Conservation (phyloP, 306 rosid genomes). For the Gillenia trifoliata region DNA sequence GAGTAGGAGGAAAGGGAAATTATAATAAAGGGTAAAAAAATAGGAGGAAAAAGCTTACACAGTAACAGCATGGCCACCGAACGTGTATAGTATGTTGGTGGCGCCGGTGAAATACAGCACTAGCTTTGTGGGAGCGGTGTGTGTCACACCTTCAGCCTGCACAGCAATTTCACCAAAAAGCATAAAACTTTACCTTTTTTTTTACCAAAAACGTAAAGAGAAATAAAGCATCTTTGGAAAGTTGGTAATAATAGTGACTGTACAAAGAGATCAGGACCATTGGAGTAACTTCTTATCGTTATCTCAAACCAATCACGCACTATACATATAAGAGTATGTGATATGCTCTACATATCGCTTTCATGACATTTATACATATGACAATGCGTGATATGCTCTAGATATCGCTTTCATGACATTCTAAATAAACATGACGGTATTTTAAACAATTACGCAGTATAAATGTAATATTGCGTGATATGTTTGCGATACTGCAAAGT, state of each 20-base stretch:
- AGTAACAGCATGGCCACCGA: slow-evolving; percentile 98
- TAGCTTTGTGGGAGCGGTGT: slow-evolving; percentile 65
- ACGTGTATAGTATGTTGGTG: slow-evolving; percentile 91
- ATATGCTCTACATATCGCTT: no score
- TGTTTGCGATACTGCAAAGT: no score
- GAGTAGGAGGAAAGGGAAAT: not conserved
- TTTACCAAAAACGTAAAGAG: not conserved
- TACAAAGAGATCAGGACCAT: not conserved
- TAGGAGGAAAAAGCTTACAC: slow-evolving; percentile 46
- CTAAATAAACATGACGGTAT: no score
- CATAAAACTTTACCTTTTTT: not conserved
- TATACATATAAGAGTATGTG: no score
- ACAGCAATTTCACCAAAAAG: not conserved
- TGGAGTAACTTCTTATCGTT: no score
- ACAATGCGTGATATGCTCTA: no score
- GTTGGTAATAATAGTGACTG: not conserved
- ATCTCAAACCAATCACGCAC: no score
- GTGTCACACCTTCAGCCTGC: slow-evolving; percentile 63
- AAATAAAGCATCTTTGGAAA: not conserved
- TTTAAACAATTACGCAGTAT: not conserved
- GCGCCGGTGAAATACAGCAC: slow-evolving; percentile 98
- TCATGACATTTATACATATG: no score
- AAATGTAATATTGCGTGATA: not conserved
- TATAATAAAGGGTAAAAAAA: not conserved
- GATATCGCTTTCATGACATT: no score